Evolutionary conservation across 805 yeast species (phyloP), one percentile per base, ranked within the genome.

Genomic region (Maudiozyma turicensis): DNA sequence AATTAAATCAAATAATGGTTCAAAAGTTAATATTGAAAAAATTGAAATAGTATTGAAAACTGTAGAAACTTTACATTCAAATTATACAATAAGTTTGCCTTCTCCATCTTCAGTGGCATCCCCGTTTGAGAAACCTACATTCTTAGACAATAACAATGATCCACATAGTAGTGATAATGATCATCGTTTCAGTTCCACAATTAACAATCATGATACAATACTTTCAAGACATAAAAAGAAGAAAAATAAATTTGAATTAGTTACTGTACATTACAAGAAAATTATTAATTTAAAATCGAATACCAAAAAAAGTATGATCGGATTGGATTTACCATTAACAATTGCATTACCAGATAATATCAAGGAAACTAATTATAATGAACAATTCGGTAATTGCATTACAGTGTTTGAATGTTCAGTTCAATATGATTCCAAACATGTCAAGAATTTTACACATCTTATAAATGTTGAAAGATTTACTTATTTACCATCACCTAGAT

Each of bases 251-350:
- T 35, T 56, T 28, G 68, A 65, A 51, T 56, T 53, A 41, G 50
- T 51, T 3, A 57, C 58, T 3, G 39, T 63, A 1, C 69, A 69
- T 49, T 68, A 65, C 47, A 69, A 64, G 49, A 56, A 64, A 44
- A 53, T 50, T n/a, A 60, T 71, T 42, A 72, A 38, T 3, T 31
- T 48, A 9, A 52, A 45, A 9, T 32, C 33, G 8, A 71, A 28
- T 56, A 30, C 51, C 20, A 45, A 50, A 8, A 51, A 54, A 15
- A 41, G 47, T 40, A 11, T 77, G 20, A 54, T 81, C 3, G 84
- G 81, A 0, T 57, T 81, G 37, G 86, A 81, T 56, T 59, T 81
- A 1, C 87, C 87, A 0, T 63, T 82, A 39, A 65, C 81, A 4
- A 72, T 82, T 13, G 81, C 79, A 0, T 61, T 82, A 15, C 80